A percentile compares a stretch with the other conserved stretches of the same genome.
Evolutionary conservation across 2,329 filamentous ascomycete genomes (phyloP).

Genomic region (Botrytis squamosa): DNA sequence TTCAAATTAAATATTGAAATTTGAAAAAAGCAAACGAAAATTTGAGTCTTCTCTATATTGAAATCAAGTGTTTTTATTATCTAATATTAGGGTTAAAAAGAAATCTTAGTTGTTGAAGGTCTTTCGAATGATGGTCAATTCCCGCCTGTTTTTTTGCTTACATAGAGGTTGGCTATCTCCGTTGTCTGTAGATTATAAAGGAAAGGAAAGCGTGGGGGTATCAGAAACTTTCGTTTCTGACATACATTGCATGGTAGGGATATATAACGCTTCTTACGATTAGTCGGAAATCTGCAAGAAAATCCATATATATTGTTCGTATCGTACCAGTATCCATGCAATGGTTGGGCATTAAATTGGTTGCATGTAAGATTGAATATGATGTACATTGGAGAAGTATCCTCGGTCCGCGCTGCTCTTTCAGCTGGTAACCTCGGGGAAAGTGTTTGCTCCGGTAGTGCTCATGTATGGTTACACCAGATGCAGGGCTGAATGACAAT

Average conservation of each 20-base stretch:
- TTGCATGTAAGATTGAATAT: not conserved
- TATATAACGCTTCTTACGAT: not conserved
- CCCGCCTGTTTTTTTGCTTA: too few relatives aligned
- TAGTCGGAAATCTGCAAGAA: not conserved
- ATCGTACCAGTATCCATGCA: not conserved
- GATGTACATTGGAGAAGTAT: conserved; percentile 1
- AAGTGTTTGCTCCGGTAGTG: not conserved
- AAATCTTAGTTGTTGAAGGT: too few relatives aligned
- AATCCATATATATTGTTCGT: not conserved
- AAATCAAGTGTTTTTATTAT: too few relatives aligned
- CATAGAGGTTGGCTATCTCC: not conserved
- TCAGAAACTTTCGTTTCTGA: not conserved
- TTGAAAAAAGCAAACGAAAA: too few relatives aligned
- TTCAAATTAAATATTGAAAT: too few relatives aligned
- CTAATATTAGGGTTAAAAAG: too few relatives aligned
- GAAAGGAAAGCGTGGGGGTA: not conserved
- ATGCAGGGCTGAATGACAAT: conserved; percentile 8
- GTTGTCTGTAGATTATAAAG: not conserved
- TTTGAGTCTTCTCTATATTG: too few relatives aligned
- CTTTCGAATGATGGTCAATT: too few relatives aligned
- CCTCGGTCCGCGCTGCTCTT: not conserved
- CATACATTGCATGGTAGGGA: not conserved
- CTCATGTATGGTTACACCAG: not conserved
- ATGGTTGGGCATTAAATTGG: not conserved
- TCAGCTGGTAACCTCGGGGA: not conserved